These are phyloP conservation scores for Punica granatum DNA, from an alignment of 345 rosid genomes.

Conservation along the genomic window DNA sequence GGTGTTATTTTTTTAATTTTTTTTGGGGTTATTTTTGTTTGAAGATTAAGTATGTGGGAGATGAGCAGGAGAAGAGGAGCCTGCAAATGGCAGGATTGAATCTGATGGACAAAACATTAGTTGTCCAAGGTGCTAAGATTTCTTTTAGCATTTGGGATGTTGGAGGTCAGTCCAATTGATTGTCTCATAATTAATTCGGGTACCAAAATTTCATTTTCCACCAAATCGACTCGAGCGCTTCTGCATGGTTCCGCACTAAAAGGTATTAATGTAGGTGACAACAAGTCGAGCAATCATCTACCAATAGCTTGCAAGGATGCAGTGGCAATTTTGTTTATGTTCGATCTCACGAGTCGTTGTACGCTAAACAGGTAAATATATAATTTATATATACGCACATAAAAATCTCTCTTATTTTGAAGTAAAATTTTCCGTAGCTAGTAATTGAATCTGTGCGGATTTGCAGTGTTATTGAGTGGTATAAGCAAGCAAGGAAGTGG, in stretches of 20 bases:
- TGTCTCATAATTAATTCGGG: not conserved
- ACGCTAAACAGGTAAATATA: slow-evolving; percentile 69
- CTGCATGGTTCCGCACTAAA: not conserved
- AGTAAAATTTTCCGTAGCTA: no score
- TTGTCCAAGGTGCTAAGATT: slow-evolving; percentile 77
- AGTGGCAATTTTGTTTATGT: slow-evolving; percentile 92
- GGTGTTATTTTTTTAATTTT: not conserved
- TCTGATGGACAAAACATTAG: slow-evolving; percentile 75
- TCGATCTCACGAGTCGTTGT: slow-evolving; percentile 94
- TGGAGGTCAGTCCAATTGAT: slow-evolving; percentile 40
- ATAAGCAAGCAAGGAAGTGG: slow-evolving; percentile 87
- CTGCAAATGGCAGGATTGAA: slow-evolving; percentile 78
- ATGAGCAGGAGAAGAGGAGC: slow-evolving; percentile 54
- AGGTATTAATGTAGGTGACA: slow-evolving; percentile 37
- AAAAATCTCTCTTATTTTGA: not conserved
- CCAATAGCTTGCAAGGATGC: slow-evolving; percentile 97
- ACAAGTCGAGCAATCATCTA: slow-evolving; percentile 59
- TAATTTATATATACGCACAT: not conserved
- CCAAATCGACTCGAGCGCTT: not conserved
- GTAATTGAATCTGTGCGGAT: no score
- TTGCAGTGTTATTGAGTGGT: slow-evolving; percentile 78
- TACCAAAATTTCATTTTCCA: not conserved
- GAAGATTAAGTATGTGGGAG: slow-evolving; percentile 79
- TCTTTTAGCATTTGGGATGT: slow-evolving; percentile 95
- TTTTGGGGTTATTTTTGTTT: not conserved